Conservation (phyloP, 345 rosid species). For the Gossypium rotundifolium region DNA sequence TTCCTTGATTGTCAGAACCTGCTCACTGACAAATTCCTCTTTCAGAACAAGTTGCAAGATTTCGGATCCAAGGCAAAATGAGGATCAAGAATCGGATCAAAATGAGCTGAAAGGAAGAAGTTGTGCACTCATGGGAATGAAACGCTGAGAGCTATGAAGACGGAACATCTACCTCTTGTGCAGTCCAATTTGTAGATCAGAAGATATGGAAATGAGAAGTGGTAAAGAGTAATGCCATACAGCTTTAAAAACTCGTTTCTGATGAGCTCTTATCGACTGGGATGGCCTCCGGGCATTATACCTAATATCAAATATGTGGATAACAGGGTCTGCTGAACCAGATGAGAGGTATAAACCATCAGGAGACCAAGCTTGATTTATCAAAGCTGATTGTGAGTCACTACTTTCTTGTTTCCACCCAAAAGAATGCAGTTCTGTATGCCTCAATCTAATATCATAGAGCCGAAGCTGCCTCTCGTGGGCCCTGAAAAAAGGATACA, state of each 20-base stretch:
- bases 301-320: slow-evolving; percentile 87
- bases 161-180: slow-evolving; percentile 39
- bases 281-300: slow-evolving; percentile 67
- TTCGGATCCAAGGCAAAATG: background rate
- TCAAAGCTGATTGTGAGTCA: slow-evolving; percentile 84
- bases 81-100: background rate
- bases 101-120: background rate
- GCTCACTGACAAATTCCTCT: background rate
- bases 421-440: slow-evolving; percentile 73
- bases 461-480: slow-evolving; percentile 75
- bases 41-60: background rate
- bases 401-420: slow-evolving; percentile 98
- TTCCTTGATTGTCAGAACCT: background rate
- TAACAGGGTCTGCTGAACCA: slow-evolving; percentile 89
- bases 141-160: background rate
- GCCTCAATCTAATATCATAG: slow-evolving; percentile 72
- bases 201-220: slow-evolving; percentile 78
- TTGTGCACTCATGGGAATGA: background rate
- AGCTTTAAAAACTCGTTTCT: slow-evolving; percentile 82
- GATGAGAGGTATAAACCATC: slow-evolving; percentile 76
- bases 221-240: slow-evolving; percentile 72
- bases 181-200: slow-evolving; percentile 77
- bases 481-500: slow-evolving; percentile 40
- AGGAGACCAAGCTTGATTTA: slow-evolving; percentile 91
- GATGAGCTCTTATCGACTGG: slow-evolving; percentile 81